These are phyloP conservation scores for Ceraceosorus bombacis DNA, from an alignment of 1,284 basidiomycete species.

Conservation along the genomic window DNA sequence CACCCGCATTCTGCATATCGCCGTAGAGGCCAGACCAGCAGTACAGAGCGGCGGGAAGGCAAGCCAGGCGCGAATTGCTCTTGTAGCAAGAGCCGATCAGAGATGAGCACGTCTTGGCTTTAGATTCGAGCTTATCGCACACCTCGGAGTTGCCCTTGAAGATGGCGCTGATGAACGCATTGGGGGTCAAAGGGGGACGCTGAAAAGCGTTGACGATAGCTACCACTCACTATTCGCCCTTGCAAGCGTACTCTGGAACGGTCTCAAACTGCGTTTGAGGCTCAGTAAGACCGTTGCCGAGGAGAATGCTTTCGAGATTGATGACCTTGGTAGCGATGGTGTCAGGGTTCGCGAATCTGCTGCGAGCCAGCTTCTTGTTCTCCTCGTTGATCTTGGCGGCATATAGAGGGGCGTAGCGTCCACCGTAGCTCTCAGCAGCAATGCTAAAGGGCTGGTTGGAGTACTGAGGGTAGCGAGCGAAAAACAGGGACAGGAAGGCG, in stretches of 20 bases:
- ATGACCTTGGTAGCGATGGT: constrained; percentile 30
- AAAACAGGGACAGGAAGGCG: constrained; percentile 80
- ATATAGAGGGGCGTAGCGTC: constrained; percentile 52
- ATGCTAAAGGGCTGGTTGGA: constrained; percentile 46
- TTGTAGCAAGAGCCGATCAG: constrained; percentile 51
- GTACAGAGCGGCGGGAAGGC: constrained; percentile 53
- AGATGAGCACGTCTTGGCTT: constrained; percentile 64
- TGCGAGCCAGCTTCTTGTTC: constrained; percentile 37
- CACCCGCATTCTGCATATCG: constrained; percentile 53
- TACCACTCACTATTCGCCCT: constrained; percentile 48
- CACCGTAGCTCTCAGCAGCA: constrained; percentile 59
- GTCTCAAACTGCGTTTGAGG: constrained; percentile 48
- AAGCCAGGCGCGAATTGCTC: constrained; percentile 51
- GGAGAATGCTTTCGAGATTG: constrained; percentile 42
- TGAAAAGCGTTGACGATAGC: too few relatives aligned
- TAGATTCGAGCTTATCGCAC: constrained; percentile 59
- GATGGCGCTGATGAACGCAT: constrained; percentile 50
- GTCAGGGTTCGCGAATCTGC: constrained; percentile 19
- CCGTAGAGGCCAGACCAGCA: constrained; percentile 53
- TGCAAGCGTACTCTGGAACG: constrained; percentile 71
- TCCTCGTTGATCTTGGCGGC: constrained; percentile 40
- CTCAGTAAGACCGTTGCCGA: constrained; percentile 45
- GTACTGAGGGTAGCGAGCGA: constrained; percentile 52
- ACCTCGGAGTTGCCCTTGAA: constrained; percentile 63
- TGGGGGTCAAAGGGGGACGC: too few relatives aligned